Conservation (phyloP, 2,329 filamentous ascomycete genomes). For the Rosellinia necatrix region DNA sequence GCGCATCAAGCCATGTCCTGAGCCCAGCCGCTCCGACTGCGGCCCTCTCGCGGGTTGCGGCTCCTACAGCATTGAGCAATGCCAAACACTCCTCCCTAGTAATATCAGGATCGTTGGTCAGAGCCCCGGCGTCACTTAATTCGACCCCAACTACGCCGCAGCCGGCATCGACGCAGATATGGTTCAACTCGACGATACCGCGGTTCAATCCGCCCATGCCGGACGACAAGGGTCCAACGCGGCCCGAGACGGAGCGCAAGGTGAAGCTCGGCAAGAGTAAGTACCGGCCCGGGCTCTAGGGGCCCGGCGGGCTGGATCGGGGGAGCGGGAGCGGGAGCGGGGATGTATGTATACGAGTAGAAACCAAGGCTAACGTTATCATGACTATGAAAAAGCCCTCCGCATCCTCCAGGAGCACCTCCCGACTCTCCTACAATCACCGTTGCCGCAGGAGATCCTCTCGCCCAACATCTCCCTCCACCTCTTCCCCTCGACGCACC, state of each 20-base stretch:
- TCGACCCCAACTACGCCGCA: slow-evolving; percentile 26
- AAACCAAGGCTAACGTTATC: slow-evolving; percentile 23
- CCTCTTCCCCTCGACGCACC: slow-evolving; percentile 77
- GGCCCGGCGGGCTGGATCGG: too few relatives aligned
- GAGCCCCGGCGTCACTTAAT: slow-evolving; percentile 20
- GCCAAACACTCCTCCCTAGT: slow-evolving; percentile 5
- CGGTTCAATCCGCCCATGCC: slow-evolving; percentile 33
- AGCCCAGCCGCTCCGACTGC: slow-evolving; percentile 30
- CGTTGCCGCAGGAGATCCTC: slow-evolving; percentile 75
- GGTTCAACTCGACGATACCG: slow-evolving; percentile 49
- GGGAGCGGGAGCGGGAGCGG: too few relatives aligned
- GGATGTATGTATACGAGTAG: background rate
- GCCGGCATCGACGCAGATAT: slow-evolving; percentile 45
- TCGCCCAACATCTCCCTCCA: slow-evolving; percentile 73
- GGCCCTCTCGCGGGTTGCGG: slow-evolving; percentile 29
- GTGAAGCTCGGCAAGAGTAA: slow-evolving; percentile 67
- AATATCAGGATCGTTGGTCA: slow-evolving; percentile 16
- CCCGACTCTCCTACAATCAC: slow-evolving; percentile 69
- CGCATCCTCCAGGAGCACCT: slow-evolving; percentile 68
- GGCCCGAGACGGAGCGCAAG: slow-evolving; percentile 60
- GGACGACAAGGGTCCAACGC: slow-evolving; percentile 31
- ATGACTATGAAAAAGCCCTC: slow-evolving; percentile 61
- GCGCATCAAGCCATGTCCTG: slow-evolving; percentile 39
- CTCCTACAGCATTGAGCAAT: slow-evolving; percentile 2
- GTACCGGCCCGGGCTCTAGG: slow-evolving; percentile 30